Evolutionary conservation across 2,329 filamentous ascomycete species (phyloP).

Genomic region (Plenodomus biglobosus): DNA sequence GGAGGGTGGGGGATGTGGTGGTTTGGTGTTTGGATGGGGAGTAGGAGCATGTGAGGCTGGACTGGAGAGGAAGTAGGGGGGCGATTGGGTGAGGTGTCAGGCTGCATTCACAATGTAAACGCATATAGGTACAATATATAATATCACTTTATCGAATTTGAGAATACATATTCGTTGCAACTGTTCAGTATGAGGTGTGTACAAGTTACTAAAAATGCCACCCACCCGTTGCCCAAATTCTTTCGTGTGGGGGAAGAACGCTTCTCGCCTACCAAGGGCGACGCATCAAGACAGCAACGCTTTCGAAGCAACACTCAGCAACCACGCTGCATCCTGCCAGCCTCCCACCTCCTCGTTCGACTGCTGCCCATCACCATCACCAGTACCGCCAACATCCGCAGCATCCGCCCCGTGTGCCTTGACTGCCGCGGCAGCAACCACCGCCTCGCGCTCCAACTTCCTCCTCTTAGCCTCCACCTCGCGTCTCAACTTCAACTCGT

Average conservation of each 20-base stretch:
- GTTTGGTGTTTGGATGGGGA: slow-evolving; percentile 55
- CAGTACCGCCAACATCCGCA: slow-evolving; percentile 17
- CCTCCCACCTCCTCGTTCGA: slow-evolving; percentile 47
- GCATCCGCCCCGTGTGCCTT: slow-evolving; percentile 35
- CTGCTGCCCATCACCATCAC: slow-evolving; percentile 11
- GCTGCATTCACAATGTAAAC: not conserved
- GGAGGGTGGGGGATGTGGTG: slow-evolving; percentile 62
- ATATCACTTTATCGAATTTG: no score
- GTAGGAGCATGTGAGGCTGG: not conserved
- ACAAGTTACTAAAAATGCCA: no score
- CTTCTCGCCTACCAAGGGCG: no score
- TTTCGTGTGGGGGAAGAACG: no score
- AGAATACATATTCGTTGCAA: no score
- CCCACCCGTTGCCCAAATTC: no score
- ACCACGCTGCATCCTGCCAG: slow-evolving; percentile 62
- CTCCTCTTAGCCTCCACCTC: slow-evolving; percentile 42
- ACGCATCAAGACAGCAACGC: slow-evolving; percentile 38
- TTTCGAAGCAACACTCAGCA: slow-evolving; percentile 57
- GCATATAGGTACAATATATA: not conserved
- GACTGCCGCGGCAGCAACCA: slow-evolving; percentile 35
- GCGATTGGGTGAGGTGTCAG: not conserved
- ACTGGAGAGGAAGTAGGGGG: no score
- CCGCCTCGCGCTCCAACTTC: slow-evolving; percentile 42
- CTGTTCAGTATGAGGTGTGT: no score
- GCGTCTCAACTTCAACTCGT: slow-evolving; percentile 41